Percentiles rank a stretch among this genome's conserved stretches.
These are phyloP conservation scores for Ascodesmis nigricans DNA, from an alignment of 495 filamentous ascomycete species.

Conservation along the genomic window DNA sequence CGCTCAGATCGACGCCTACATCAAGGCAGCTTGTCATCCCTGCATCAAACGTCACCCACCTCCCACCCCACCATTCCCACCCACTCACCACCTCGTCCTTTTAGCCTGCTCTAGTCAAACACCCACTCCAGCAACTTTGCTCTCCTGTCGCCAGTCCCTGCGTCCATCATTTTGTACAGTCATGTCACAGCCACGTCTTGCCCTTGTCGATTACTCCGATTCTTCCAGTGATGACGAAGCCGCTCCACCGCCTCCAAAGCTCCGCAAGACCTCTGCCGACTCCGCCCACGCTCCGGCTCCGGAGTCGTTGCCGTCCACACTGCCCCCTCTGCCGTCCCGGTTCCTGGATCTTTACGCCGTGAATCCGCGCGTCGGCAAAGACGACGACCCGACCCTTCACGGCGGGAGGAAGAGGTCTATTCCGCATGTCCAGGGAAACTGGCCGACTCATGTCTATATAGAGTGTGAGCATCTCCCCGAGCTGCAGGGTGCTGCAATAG, in stretches of 20 bases:
- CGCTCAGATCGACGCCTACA: no score
- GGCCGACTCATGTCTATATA: conserved; percentile 80
- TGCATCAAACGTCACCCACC: no score
- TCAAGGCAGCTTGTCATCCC: no score
- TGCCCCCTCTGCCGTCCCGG: conserved; percentile 60
- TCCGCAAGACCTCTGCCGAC: conserved; percentile 8
- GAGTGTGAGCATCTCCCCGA: conserved; percentile 45
- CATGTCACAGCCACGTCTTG: no score
- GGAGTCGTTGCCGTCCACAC: conserved; percentile 22
- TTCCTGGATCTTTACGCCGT: conserved; percentile 89
- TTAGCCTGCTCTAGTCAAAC: no score
- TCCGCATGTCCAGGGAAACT: conserved; percentile 73
- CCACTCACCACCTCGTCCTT: no score
- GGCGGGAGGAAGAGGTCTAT: conserved; percentile 57
- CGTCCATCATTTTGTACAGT: no score
- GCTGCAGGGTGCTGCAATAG: neutral
- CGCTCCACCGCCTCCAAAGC: conserved; percentile 9
- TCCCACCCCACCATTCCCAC: no score
- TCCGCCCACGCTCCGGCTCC: conserved; percentile 6
- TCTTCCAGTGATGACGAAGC: conserved; percentile 33
- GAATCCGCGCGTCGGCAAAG: conserved; percentile 44
- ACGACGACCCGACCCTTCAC: conserved; percentile 67
- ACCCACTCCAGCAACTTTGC: no score
- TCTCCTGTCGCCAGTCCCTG: no score
- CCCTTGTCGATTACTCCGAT: conserved; percentile 58